Conservation (phyloP, 202 grass and related monocot species). For the Carex arenaria region DNA sequence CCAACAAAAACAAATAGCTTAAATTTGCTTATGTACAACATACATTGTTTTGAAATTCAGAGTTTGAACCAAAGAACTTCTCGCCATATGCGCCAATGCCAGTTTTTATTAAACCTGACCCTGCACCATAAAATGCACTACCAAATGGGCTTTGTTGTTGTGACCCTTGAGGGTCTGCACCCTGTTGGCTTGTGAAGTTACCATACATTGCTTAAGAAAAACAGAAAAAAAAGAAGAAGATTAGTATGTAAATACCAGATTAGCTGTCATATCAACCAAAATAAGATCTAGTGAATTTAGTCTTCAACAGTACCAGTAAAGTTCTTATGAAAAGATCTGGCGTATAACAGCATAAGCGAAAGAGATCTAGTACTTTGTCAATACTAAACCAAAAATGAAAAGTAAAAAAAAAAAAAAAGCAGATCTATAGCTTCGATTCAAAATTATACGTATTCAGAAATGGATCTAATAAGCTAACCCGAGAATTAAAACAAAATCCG, state of each 20-base stretch:
- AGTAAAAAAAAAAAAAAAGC: not conserved
- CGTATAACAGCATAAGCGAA: not conserved
- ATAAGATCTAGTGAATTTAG: not conserved
- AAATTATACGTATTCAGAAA: not conserved
- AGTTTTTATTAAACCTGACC: slow-evolving; percentile 58
- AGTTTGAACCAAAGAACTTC: slow-evolving; percentile 71
- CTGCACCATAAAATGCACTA: slow-evolving; percentile 66
- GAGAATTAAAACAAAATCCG: not conserved
- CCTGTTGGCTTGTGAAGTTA: slow-evolving; percentile 42
- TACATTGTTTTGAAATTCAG: slow-evolving; percentile 96
- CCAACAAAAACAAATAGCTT: not conserved
- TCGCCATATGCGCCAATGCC: slow-evolving; percentile 67
- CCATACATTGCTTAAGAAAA: slow-evolving; percentile 75
- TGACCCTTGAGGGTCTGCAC: slow-evolving; percentile 41
- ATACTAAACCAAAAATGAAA: not conserved
- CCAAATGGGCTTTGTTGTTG: slow-evolving; percentile 61
- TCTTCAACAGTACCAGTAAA: not conserved
- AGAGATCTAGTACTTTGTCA: not conserved
- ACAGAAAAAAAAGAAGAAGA: too few species aligned
- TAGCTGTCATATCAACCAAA: not conserved
- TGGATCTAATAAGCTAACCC: not conserved
- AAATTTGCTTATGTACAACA: not conserved
- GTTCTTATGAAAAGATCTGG: not conserved
- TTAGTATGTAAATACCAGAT: not conserved
- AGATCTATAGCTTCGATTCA: not conserved